These are phyloP conservation scores for Exophiala phaeomuriformis DNA, from an alignment of 2,329 filamentous ascomycete genomes.

Conservation along the genomic window DNA sequence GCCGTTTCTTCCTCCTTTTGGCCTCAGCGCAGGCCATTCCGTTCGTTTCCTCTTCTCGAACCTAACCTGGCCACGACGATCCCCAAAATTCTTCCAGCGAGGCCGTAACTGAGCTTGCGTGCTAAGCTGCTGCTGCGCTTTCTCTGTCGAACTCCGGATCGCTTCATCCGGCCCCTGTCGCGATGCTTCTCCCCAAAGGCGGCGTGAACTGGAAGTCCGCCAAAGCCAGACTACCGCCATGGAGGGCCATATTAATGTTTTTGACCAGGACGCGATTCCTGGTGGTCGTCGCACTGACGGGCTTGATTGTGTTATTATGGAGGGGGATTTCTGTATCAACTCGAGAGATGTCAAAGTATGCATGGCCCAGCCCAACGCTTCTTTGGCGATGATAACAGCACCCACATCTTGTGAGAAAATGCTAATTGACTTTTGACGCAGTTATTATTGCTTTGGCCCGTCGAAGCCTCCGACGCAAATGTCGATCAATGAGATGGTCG, in stretches of 20 bases:
- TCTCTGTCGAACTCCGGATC: constrained; percentile 1
- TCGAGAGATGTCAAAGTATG: constrained; percentile 82
- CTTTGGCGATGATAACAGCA: not conserved
- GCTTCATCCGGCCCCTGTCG: constrained; percentile 24
- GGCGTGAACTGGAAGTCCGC: constrained; percentile 90
- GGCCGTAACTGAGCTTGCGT: constrained; percentile 1
- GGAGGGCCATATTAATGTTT: constrained; percentile 62
- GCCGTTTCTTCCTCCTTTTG: constrained; percentile 5
- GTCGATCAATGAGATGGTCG: constrained; percentile 79
- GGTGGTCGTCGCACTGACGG: constrained; percentile 61
- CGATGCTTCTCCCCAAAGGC: constrained; percentile 85
- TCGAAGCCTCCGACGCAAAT: constrained; percentile 94
- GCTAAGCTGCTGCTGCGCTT: constrained; percentile 1
- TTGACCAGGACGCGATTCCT: constrained; percentile 72
- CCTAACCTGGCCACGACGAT: constrained; percentile 18
- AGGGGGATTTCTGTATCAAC: constrained; percentile 73
- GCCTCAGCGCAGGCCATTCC: constrained; percentile 16
- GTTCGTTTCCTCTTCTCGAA: constrained; percentile 15
- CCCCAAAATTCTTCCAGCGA: constrained; percentile 18
- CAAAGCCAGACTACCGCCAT: constrained; percentile 68
- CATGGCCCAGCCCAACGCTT: not conserved
- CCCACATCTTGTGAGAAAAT: not conserved
- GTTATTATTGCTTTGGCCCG: constrained; percentile 96
- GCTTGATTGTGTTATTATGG: constrained; percentile 76
- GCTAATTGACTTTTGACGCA: constrained; percentile 35